Evolutionary conservation across 1,139 yeast species (phyloP).

Genomic region (Tardiomyces digboiensis): DNA sequence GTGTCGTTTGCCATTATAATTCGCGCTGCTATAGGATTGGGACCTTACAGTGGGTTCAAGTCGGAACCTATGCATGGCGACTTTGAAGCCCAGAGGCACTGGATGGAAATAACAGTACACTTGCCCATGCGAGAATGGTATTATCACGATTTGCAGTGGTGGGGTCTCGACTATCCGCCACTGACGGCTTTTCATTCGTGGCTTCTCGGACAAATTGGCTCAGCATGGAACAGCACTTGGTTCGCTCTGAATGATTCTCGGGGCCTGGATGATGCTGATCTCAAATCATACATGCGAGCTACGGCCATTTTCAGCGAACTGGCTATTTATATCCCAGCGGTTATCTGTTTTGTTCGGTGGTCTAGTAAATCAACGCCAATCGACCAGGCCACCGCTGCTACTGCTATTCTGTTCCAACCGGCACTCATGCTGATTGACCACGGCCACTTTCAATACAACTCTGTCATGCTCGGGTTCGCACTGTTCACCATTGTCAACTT

Average conservation of each 20-base stretch:
- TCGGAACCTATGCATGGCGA: slow-evolving; percentile 84
- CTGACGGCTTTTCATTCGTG: slow-evolving; percentile 91
- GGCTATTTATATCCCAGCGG: slow-evolving; percentile 69
- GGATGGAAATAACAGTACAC: slow-evolving; percentile 87
- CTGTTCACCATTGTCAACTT: slow-evolving; percentile 59
- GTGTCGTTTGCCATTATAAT: slow-evolving; percentile 65
- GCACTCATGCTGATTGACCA: slow-evolving; percentile 80
- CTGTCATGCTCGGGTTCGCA: slow-evolving; percentile 87
- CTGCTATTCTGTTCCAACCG: slow-evolving; percentile 71
- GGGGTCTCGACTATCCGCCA: slow-evolving; percentile 99
- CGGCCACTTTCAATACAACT: slow-evolving; percentile 94
- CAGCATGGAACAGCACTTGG: slow-evolving; percentile 52
- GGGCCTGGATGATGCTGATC: slow-evolving; percentile 56
- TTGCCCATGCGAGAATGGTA: slow-evolving; percentile 79
- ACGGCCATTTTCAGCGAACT: slow-evolving; percentile 73
- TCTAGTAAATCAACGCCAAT: slow-evolving; percentile 41
- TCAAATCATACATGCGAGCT: slow-evolving; percentile 78
- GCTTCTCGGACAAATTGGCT: slow-evolving; percentile 66
- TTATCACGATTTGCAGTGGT: slow-evolving; percentile 76
- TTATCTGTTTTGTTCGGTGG: slow-evolving; percentile 52
- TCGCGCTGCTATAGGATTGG: slow-evolving; percentile 81
- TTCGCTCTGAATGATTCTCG: slow-evolving; percentile 63
- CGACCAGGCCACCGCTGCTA: slow-evolving; percentile 46
- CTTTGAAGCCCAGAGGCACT: slow-evolving; percentile 96
- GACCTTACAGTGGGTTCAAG: slow-evolving; percentile 61